These are phyloP conservation scores for Microdochium nivale DNA, from an alignment of 2,329 filamentous ascomycete genomes.

Conservation along the genomic window DNA sequence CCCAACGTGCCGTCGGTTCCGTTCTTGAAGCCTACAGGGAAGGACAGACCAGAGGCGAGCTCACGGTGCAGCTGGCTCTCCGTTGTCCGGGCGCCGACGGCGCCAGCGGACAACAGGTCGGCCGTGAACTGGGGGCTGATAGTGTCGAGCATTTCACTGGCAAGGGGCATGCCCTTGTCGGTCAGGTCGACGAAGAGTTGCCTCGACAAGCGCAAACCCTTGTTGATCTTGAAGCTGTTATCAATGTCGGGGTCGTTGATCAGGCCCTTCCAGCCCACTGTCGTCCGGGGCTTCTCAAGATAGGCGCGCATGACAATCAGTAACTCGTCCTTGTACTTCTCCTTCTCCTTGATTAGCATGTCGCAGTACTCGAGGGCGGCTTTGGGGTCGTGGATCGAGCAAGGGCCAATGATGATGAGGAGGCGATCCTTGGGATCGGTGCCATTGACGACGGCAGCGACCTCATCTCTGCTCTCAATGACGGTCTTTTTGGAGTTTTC, in stretches of 20 bases:
- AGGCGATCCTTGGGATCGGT: conserved; percentile 51
- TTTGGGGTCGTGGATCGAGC: conserved; percentile 91
- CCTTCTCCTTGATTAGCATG: conserved; percentile 68
- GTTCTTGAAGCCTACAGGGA: conserved; percentile 99
- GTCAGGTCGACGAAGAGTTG: conserved; percentile 93
- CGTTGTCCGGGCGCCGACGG: conserved; percentile 91
- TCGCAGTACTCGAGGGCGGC: conserved; percentile 92
- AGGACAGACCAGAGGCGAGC: conserved; percentile 84
- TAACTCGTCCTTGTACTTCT: conserved; percentile 83
- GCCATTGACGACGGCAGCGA: conserved; percentile 60
- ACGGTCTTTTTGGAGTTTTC: conserved; percentile 51
- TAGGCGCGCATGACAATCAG: conserved; percentile 97
- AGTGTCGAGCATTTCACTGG: conserved; percentile 96
- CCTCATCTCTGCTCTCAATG: conserved; percentile 52
- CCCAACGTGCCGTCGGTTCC: conserved; percentile 86
- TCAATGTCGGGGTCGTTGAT: conserved; percentile 99
- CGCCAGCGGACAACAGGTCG: conserved; percentile 83
- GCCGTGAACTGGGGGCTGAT: conserved; percentile 96
- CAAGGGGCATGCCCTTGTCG: conserved; percentile 86
- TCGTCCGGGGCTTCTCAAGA: conserved; percentile 96
- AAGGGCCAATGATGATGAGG: conserved; percentile 80
- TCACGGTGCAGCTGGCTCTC: conserved; percentile 95
- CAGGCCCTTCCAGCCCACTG: conserved; percentile 96
- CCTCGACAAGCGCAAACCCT: conserved; percentile 77
- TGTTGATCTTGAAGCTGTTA: conserved; percentile 98